These are phyloP conservation scores for Epichloe bromicola DNA, from an alignment of 2,329 filamentous ascomycete genomes.

Conservation along the genomic window DNA sequence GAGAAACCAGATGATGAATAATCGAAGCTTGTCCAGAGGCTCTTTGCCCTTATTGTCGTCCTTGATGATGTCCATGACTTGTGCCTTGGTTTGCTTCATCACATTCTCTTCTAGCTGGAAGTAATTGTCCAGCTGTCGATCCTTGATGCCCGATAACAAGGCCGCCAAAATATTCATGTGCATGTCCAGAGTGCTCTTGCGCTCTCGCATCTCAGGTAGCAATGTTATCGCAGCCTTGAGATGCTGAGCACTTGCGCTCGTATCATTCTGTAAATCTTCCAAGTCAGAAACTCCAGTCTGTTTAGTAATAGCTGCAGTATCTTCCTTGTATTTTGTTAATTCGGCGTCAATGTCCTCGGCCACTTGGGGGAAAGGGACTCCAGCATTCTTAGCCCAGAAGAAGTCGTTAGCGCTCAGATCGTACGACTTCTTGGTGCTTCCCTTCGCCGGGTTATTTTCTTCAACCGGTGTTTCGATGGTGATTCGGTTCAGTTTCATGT, in stretches of 20 bases:
- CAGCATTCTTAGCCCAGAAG: conserved; percentile 91
- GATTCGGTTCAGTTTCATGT: conserved; percentile 69
- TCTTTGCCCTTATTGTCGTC: conserved; percentile 72
- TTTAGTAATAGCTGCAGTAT: conserved; percentile 84
- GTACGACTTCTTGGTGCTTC: conserved; percentile 74
- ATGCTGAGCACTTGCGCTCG: conserved; percentile 79
- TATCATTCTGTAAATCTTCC: conserved; percentile 85
- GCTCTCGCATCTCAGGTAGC: conserved; percentile 79
- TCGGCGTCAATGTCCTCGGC: conserved; percentile 94
- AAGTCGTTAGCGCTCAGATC: conserved; percentile 85
- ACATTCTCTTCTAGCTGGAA: conserved; percentile 92
- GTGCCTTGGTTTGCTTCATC: conserved; percentile 77
- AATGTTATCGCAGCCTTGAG: conserved; percentile 91
- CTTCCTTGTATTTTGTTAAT: conserved; percentile 87
- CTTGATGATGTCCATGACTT: conserved; percentile 77
- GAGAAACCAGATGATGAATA: conserved; percentile 96
- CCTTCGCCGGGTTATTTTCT: conserved; percentile 60
- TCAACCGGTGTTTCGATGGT: conserved; percentile 78
- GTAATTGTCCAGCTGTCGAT: conserved; percentile 88
- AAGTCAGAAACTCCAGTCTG: conserved; percentile 89
- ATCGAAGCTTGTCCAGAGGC: conserved; percentile 74
- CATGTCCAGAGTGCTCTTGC: conserved; percentile 90
- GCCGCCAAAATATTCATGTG: conserved; percentile 97
- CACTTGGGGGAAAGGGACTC: conserved; percentile 78
- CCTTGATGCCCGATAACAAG: conserved; percentile 67